Base-by-base conservation (phyloP, 176 grass and related monocot genomes). In the Oropetium thomaeum region DNA sequence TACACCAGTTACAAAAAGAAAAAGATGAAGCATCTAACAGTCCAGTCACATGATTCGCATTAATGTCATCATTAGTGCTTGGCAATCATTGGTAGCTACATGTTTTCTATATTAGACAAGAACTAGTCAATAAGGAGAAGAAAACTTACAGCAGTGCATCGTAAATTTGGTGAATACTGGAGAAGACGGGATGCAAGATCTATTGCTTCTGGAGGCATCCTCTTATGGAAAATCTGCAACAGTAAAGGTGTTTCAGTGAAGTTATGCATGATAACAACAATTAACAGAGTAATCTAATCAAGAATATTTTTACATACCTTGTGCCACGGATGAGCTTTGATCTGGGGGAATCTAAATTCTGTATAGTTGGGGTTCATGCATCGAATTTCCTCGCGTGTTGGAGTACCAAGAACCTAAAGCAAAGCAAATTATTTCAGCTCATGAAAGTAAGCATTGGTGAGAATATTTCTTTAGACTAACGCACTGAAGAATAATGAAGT, bases 291-390 rank as follows among this genome's bases (percentile, higher is more conserved):
- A 30, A 53, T 13, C 0, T 51, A 25, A 61, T 23, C 60, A 67
- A 69, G 17, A 55, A 33, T 69, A 31, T 23, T 55, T 58, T 39
- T 16, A n/a, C 28, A 40, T 78, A 83, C 86, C 82, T 92, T 92
- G 79, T 92, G 89, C 89, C 89, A 92, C 67, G 85, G 89, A 70
- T 92, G 85, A 28, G 89, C 86, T 85, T 92, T 92, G 70, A 92
- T 92, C 82, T 88, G 89, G 29, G 89, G 89, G 80, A 92, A 92
- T 64, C 79, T 86, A 68, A 88, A 92, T 42, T 92, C 89, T 2
- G 89, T 92, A 47, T 92, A 88, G 74, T 88, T 88, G 16, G 86
- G 89, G 65, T 92, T 92, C 89, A 92, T 92, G 40, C 89, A 92
- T 33, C 89, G 79, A 68, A 92, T 88, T 86, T 92, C 89, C 67